These are phyloP conservation scores for Rutstroemia sp. DNA, from an alignment of 2,329 filamentous ascomycete genomes.

Conservation along the genomic window DNA sequence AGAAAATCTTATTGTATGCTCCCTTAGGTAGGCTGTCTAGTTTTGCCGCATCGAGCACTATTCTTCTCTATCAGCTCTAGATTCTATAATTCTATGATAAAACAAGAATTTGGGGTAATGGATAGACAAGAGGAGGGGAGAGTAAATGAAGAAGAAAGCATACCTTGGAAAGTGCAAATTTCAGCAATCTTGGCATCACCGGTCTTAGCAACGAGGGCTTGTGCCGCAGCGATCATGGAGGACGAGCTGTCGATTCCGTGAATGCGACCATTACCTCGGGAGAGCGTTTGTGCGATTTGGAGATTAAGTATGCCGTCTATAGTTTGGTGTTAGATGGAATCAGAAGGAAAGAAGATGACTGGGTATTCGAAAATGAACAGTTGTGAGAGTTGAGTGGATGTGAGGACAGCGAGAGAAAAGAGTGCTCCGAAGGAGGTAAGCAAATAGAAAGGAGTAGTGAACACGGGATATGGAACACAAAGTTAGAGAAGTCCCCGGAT, in stretches of 20 bases:
- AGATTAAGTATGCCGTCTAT: conserved; percentile 53
- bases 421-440: neutral
- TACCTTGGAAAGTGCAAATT: conserved; percentile 24
- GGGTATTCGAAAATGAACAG: too few species aligned
- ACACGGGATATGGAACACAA: too few species aligned
- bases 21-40: conserved; percentile 23
- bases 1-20: conserved; percentile 49
- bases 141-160: neutral
- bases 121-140: too few species aligned
- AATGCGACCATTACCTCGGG: conserved; percentile 40
- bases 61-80: neutral
- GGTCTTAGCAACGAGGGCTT: conserved; percentile 28
- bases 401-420: neutral
- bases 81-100: too few species aligned
- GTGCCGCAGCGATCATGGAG: conserved; percentile 50
- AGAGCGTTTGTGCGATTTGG: conserved; percentile 41
- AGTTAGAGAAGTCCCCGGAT: too few species aligned
- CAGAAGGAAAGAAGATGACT: too few species aligned
- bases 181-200: neutral
- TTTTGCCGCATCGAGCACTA: conserved; percentile 41
- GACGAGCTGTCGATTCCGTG: conserved; percentile 52
- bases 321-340: neutral
- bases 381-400: too few species aligned
- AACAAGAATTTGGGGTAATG: too few species aligned
- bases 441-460: too few species aligned